A percentile compares a stretch with the other conserved stretches of the same genome.
Evolutionary conservation across 1,284 basidiomycete species (phyloP).

Genomic region (Heterobasidion parviporum): DNA sequence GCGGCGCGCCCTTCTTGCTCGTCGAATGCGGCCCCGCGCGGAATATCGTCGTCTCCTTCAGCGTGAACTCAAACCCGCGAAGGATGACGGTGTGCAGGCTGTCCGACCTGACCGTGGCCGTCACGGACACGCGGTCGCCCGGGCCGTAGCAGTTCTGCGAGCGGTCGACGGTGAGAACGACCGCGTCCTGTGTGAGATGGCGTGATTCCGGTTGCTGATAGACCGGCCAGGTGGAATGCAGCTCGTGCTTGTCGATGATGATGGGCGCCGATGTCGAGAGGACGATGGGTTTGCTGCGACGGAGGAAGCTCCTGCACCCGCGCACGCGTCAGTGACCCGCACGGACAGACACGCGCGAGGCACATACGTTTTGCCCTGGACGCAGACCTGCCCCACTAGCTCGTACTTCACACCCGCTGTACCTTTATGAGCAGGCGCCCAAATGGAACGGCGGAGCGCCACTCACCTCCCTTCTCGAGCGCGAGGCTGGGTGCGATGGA

Average conservation of each 20-base stretch:
- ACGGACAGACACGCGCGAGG: background rate
- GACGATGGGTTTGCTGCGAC: slow-evolving; percentile 56
- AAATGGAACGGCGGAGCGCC: background rate
- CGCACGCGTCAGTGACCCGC: background rate
- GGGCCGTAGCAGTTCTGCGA: slow-evolving; percentile 74
- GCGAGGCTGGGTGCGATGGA: slow-evolving; percentile 77
- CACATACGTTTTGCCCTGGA: slow-evolving; percentile 71
- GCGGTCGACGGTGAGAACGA: slow-evolving; percentile 70
- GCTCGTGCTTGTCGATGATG: slow-evolving; percentile 82
- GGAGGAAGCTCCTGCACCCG: slow-evolving; percentile 57
- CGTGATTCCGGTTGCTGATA: slow-evolving; percentile 74
- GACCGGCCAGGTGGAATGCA: slow-evolving; percentile 85
- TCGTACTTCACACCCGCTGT: slow-evolving; percentile 78
- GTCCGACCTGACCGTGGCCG: slow-evolving; percentile 66
- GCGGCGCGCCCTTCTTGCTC: slow-evolving; percentile 49
- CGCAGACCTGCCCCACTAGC: slow-evolving; percentile 74
- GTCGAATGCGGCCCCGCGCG: slow-evolving; percentile 45
- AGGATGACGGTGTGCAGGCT: slow-evolving; percentile 53
- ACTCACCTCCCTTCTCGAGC: slow-evolving; percentile 59
- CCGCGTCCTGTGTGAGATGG: slow-evolving; percentile 54
- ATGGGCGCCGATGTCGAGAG: slow-evolving; percentile 56
- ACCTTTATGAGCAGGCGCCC: slow-evolving; percentile 6
- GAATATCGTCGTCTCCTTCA: slow-evolving; percentile 70
- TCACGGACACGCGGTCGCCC: slow-evolving; percentile 69
- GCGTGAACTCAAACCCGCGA: slow-evolving; percentile 71